Evolutionary conservation across 2,329 filamentous ascomycete species (phyloP), one percentile per base, ranked within the genome.

Genomic region (Hypoxylon sp.): DNA sequence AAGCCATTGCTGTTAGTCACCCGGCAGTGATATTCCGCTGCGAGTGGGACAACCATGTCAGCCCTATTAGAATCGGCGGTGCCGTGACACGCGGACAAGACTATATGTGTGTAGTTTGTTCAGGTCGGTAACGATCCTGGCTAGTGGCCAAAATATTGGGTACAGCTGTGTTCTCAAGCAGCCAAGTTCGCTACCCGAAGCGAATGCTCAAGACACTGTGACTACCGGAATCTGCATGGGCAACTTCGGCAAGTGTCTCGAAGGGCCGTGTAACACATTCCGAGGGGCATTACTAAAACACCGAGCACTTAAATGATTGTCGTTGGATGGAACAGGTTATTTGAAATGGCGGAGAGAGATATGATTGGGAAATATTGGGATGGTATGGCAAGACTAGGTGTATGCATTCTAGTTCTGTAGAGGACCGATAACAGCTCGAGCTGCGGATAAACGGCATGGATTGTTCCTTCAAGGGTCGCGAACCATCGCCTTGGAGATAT

Each of bases 1-100:
- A 61, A 61, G 49, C 43, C 43, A 25, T 13, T 55, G 6, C 41
- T 66, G 34, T 70, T 70, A 70, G 65, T 70, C 68, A 71, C 68
- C 65, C 63, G 57, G 63, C 65, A 58, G 55, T 53, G 63, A 69
- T 69, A 52, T 62, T 66, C 58, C 28, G 51, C 32, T 41, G 49
- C 7, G 45, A 57, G 68, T 69, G 66, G 60, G 58, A 63, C 61
- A 34, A 25, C 19, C 48, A 53, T 53, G 66, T 69, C 68, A 71
- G 68, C 68, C 68, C 68, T 71, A 71, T 67, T 63, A 66, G 38
- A 57, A 65, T 65, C 52, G 38, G 43, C 50, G 60, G 61, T 62
- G 66, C 65, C 65, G 68, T 70, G 52, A 53, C 28, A 61, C 65
- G 61, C 62, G 63, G 61, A 62, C 65, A 70, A 68, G 64, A 65